Evolutionary conservation across 441 rosid genomes (phyloP).

Genomic region (Hypseocharis bilobata): DNA sequence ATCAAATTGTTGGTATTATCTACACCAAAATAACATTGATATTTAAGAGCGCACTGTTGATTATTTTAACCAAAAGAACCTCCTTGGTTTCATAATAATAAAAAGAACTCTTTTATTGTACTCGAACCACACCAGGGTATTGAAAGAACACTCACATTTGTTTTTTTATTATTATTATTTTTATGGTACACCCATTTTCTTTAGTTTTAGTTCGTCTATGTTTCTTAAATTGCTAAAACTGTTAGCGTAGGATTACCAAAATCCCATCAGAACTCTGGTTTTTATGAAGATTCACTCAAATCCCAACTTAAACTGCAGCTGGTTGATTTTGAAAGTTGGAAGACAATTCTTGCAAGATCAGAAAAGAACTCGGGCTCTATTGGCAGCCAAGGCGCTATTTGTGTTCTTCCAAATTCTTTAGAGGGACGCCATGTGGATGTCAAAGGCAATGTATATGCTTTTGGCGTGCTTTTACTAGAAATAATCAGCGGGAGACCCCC

Average conservation of each 20-base stretch:
- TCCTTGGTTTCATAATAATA: no score
- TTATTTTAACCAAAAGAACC: no score
- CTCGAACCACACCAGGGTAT: no score
- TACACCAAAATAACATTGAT: no score
- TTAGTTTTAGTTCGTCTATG: background rate
- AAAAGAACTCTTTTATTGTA: no score
- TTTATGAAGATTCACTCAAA: background rate
- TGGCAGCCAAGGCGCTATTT: slow-evolving; percentile 62
- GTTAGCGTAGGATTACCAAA: background rate
- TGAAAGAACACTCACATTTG: no score
- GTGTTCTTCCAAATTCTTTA: slow-evolving; percentile 61
- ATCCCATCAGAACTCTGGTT: background rate
- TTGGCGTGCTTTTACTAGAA: slow-evolving; percentile 75
- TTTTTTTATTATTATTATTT: background rate
- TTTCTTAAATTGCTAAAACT: background rate
- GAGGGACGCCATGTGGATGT: slow-evolving; percentile 72
- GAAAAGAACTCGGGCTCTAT: slow-evolving; percentile 71
- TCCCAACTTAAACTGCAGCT: slow-evolving; percentile 39
- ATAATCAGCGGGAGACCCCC: slow-evolving; percentile 86
- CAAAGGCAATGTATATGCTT: slow-evolving; percentile 70
- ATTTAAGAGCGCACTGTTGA: no score
- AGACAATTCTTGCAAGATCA: slow-evolving; percentile 77
- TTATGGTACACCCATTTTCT: background rate
- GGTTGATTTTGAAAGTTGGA: slow-evolving; percentile 97
- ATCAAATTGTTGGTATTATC: no score